These are phyloP conservation scores for Cryptosporidium sp. DNA, from an alignment of 169 alveolate genomes.

Conservation along the genomic window DNA sequence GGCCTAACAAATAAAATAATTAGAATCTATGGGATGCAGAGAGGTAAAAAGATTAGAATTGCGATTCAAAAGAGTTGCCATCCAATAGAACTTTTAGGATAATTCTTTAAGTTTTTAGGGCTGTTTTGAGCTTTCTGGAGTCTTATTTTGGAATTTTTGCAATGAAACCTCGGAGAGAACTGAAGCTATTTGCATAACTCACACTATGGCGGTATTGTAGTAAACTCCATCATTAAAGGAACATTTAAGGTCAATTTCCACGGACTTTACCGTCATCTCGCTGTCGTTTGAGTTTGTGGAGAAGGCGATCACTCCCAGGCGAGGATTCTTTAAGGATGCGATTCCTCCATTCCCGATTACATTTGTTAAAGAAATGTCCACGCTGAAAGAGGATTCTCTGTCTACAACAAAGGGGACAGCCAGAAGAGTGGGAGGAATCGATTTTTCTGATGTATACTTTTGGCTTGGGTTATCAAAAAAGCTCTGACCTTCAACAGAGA, in stretches of 20 bases:
- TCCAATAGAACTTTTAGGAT: no score
- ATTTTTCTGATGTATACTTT: neutral
- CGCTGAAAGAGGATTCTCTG: conserved; percentile 25
- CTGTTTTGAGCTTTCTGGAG: neutral
- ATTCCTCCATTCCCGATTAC: conserved; percentile 37
- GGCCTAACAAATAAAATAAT: neutral
- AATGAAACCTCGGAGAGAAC: no score
- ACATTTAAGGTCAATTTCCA: conserved; percentile 41
- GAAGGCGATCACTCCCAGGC: conserved; percentile 17
- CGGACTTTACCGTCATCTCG: conserved; percentile 12
- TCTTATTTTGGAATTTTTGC: neutral
- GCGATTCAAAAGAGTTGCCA: neutral
- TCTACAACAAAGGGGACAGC: conserved; percentile 47
- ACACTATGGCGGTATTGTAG: conserved; percentile 50
- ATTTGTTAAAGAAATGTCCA: neutral
- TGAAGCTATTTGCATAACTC: neutral
- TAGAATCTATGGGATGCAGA: neutral
- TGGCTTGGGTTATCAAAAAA: conserved; percentile 32
- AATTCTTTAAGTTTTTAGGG: neutral
- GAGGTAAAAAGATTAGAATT: neutral
- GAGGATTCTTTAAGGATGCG: neutral
- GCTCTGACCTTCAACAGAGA: conserved; percentile 38
- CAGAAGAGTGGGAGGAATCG: conserved; percentile 52
- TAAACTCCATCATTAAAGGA: conserved; percentile 67
- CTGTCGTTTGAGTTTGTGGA: conserved; percentile 45